Percentiles rank a stretch among this genome's conserved stretches.
These are phyloP conservation scores for Globisporangium nunn DNA, from an alignment of 352 stramenopile species.

Conservation along the genomic window DNA sequence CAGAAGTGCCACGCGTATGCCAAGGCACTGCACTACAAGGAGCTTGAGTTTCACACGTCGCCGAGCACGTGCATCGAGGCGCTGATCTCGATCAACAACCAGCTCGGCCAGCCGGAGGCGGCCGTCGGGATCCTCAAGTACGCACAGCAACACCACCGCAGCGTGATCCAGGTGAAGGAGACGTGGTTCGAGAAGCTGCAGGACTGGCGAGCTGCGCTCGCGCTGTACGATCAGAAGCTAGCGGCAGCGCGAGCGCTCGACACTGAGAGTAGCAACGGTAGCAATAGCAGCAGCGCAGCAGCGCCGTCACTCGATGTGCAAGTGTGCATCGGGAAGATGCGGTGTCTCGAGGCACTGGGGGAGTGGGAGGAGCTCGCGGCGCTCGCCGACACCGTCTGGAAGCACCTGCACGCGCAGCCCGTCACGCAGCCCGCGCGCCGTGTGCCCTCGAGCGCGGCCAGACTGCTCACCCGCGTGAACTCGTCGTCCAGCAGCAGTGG, in stretches of 20 bases:
- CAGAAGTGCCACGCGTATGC: constrained; percentile 97
- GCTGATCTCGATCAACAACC: constrained; percentile 99
- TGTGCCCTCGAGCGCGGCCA: constrained; percentile 3
- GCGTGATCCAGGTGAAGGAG: constrained; percentile 89
- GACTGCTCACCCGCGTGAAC: constrained; percentile 5
- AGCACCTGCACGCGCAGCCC: constrained; percentile 21
- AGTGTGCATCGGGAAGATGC: constrained; percentile 95
- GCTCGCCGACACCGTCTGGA: constrained; percentile 76
- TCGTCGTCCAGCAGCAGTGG: constrained; percentile 10
- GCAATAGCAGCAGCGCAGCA: background rate
- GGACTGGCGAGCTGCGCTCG: constrained; percentile 94
- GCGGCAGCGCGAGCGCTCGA: constrained; percentile 13
- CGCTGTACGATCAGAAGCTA: constrained; percentile 90
- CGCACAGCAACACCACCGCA: constrained; percentile 67
- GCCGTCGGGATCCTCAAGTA: constrained; percentile 97
- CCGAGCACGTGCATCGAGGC: constrained; percentile 94
- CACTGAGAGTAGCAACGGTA: background rate
- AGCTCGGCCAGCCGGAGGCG: constrained; percentile 94
- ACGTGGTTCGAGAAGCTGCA: constrained; percentile 98
- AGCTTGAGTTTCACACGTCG: constrained; percentile 93
- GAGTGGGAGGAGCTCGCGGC: constrained; percentile 92
- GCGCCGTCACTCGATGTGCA: constrained; percentile 68
- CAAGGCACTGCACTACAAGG: constrained; percentile 95
- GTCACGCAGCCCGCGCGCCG: constrained; percentile 4
- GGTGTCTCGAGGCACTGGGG: constrained; percentile 94